Percentiles rank a stretch among this genome's conserved stretches.
phyloP scores from a whole-genome alignment of 2,329 filamentous ascomycete genomes.

The Elsinoe necatrix region DNA sequence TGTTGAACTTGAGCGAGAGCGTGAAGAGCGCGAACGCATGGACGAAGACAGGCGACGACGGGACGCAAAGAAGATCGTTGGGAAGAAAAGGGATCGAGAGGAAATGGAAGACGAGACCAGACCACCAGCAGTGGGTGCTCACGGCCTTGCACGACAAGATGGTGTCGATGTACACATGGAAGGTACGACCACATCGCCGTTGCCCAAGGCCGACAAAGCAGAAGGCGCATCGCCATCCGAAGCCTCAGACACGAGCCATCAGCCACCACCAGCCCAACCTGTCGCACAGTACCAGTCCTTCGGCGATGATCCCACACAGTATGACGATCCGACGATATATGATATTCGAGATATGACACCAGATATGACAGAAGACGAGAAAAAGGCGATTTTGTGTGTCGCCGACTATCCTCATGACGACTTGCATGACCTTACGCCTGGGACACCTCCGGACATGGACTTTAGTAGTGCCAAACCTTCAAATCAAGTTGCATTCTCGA shows the following conservation, averaged over 20 bases:
- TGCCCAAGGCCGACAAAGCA: constrained; percentile 28
- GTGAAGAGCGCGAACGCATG: constrained; percentile 42
- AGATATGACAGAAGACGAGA: constrained; percentile 75
- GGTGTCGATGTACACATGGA: constrained; percentile 49
- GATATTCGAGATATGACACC: constrained; percentile 70
- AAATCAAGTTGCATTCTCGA: constrained; percentile 88
- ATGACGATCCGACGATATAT: constrained; percentile 85
- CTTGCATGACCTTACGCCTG: constrained; percentile 75
- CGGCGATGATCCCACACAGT: constrained; percentile 84
- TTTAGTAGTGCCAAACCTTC: constrained; percentile 90
- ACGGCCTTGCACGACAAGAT: constrained; percentile 56
- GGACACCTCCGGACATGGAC: constrained; percentile 84
- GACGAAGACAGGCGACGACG: constrained; percentile 39
- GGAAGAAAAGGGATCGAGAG: constrained; percentile 57
- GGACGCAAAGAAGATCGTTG: constrained; percentile 25
- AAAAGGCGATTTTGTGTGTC: constrained; percentile 80
- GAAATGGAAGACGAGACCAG: constrained; percentile 45
- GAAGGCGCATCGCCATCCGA: constrained; percentile 52
- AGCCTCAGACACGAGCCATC: constrained; percentile 48
- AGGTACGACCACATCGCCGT: constrained; percentile 36
- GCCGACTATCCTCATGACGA: constrained; percentile 73
- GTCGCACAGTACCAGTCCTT: constrained; percentile 71
- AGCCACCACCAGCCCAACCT: constrained; percentile 51
- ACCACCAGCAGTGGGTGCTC: constrained; percentile 53
- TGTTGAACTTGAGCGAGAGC: constrained; percentile 45